Conservation (phyloP, 1,284 basidiomycete species). For the Cutaneotrichosporon daszewskae region DNA sequence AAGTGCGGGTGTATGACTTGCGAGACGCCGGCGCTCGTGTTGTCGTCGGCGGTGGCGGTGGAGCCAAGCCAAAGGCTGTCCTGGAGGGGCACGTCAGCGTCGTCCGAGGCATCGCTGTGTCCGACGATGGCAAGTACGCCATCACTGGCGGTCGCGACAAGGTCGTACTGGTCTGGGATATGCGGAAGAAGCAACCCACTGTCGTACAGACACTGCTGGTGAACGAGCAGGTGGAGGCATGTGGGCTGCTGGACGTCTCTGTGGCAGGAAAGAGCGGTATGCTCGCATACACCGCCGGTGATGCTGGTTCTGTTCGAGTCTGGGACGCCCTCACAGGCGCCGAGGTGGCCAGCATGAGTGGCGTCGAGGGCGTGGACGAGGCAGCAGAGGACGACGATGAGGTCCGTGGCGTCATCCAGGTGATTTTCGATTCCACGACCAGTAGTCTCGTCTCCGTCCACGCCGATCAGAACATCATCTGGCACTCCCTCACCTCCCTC, state of each 20-base stretch:
- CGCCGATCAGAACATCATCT: conserved; percentile 93
- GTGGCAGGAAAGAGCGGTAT: too few relatives aligned
- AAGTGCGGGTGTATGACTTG: conserved; percentile 84
- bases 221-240: conserved; percentile 78
- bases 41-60: conserved; percentile 34
- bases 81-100: conserved; percentile 89
- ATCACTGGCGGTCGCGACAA: conserved; percentile 85
- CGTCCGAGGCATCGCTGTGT: conserved; percentile 77
- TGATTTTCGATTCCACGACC: conserved; percentile 56
- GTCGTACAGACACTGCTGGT: conserved; percentile 79
- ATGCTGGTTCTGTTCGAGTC: conserved; percentile 72
- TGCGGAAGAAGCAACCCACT: conserved; percentile 55
- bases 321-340: conserved; percentile 72
- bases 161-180: conserved; percentile 84
- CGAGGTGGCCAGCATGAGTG: conserved; percentile 57
- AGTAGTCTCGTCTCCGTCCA: conserved; percentile 80
- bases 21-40: conserved; percentile 57
- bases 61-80: conserved; percentile 65
- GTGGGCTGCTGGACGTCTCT: conserved; percentile 58
- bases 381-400: conserved; percentile 62
- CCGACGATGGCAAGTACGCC: conserved; percentile 76
- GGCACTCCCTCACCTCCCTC: conserved; percentile 65
- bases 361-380: conserved; percentile 50
- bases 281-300: conserved; percentile 78
- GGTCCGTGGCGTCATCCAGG: conserved; percentile 49